Percentiles rank a stretch among this genome's conserved stretches.
Conservation (phyloP, 23 red algal genomes). For the Cyanidioschyzon merolae region DNA sequence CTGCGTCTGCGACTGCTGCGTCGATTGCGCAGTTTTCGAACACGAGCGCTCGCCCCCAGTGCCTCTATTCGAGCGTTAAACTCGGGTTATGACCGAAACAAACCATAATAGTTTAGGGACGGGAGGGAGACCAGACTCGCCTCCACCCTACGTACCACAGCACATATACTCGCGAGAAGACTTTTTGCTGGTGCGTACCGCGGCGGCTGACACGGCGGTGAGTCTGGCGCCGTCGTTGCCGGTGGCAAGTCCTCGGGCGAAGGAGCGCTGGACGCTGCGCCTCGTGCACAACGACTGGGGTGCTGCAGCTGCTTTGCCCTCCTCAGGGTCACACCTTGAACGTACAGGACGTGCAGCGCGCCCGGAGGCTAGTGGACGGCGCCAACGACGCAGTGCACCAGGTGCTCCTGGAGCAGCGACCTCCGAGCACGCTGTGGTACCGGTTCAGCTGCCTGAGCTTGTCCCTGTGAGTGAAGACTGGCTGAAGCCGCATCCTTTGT, state of each 20-base stretch:
- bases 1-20: too few relatives aligned
- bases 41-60: too few relatives aligned
- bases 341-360: not conserved
- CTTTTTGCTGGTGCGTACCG: not conserved
- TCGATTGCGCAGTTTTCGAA: too few relatives aligned
- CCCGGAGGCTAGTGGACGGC: not conserved
- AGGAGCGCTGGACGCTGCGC: constrained; percentile 16
- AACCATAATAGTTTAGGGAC: not conserved
- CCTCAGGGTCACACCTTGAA: not conserved
- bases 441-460: not conserved
- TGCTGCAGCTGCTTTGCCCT: not conserved
- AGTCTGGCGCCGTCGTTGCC: not conserved
- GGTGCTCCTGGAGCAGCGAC: not conserved
- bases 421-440: not conserved
- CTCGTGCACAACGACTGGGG: constrained; percentile 8
- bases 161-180: constrained; percentile 1
- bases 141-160: constrained; percentile 1
- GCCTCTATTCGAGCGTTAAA: too few relatives aligned
- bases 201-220: not conserved
- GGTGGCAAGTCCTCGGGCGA: not conserved
- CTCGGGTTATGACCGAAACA: not conserved
- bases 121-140: not conserved
- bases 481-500: constrained; percentile 7
- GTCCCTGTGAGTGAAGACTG: constrained; percentile 15
- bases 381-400: not conserved